Evolutionary conservation across 2,329 filamentous ascomycete species (phyloP), one percentile per base, ranked within the genome.

Genomic region (Arthrobotrys sinensis): DNA sequence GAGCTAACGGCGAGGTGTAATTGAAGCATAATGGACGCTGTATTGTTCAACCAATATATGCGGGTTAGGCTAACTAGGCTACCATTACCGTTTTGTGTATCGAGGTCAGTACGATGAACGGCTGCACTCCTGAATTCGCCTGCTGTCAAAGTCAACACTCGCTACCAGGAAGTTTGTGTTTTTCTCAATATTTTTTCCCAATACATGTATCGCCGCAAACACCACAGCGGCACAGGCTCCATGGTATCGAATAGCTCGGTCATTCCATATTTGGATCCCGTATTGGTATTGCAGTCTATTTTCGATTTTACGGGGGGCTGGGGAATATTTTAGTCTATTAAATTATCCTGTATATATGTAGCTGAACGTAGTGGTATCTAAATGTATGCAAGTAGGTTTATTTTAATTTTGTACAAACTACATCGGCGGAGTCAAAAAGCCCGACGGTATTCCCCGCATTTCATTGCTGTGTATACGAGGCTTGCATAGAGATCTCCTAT

Each of bases 131-230:
- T 57, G 48, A 53, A 48, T 57, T 60, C 38, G 60, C 68, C 40
- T 72, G 28, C 24, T 57, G 48, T 34, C 34, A 53, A 24, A 53
- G 38, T 36, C 45, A 45, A 40, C 68, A 55, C 38, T 71, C 57
- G 36, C 34, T 68, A 53, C 64, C 64, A 24, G 48, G 19, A 14
- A 63, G 19, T 12, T 24, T 55, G 40, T 38, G 16, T 36, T 66
- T 62, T 66, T 71, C 73, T 77, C 73, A 34, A 50, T 55, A n/a
- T 32, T 70, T 19, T 50, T 66, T 19, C 73, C 66, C 24, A 77
- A 71, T 77, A 36, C 66, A 77, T 62, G 43, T 62, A 60, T 77
- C 73, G 73, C 73, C 73, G 73, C 50, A 71, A 64, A 66, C 71
- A 76, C 60, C 50, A 36, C 55, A 52, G 24, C 14, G 36, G 24